These are phyloP conservation scores for Planoprotostelium fungivorum DNA, from an alignment of 78 protist genomes.

Conservation along the genomic window DNA sequence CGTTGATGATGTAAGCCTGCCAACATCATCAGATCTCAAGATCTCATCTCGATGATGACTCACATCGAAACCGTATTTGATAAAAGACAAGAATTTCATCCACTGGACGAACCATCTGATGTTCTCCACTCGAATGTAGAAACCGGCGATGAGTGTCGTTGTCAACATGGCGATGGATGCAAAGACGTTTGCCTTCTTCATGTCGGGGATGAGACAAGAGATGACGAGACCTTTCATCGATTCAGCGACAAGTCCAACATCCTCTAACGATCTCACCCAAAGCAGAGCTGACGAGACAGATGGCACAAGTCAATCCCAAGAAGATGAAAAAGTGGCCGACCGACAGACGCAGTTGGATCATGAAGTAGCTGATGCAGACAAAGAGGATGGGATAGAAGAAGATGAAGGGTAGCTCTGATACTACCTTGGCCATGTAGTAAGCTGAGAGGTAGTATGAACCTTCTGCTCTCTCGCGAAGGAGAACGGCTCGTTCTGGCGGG, in stretches of 20 bases:
- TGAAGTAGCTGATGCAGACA: background rate
- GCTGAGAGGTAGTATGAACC: background rate
- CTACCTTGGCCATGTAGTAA: background rate
- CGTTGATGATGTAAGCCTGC: background rate
- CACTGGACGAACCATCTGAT: background rate
- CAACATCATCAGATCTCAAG: background rate
- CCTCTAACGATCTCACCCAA: background rate
- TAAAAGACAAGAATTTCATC: background rate
- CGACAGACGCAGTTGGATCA: background rate
- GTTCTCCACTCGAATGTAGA: background rate
- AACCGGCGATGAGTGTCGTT: background rate
- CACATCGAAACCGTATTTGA: background rate
- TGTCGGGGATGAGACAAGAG: background rate
- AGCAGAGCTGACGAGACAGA: background rate
- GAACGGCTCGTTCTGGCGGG: background rate
- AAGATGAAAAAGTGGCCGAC: background rate
- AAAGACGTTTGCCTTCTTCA: background rate
- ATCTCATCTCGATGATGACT: background rate
- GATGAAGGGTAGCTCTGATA: background rate
- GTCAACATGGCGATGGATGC: background rate
- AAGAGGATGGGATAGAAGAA: background rate
- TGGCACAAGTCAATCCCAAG: background rate
- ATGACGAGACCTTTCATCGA: background rate
- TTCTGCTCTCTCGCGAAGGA: background rate
- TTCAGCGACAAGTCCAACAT: background rate